Conservation (phyloP, 495 filamentous ascomycete genomes). For the Aspergillus coremiiformis region DNA sequence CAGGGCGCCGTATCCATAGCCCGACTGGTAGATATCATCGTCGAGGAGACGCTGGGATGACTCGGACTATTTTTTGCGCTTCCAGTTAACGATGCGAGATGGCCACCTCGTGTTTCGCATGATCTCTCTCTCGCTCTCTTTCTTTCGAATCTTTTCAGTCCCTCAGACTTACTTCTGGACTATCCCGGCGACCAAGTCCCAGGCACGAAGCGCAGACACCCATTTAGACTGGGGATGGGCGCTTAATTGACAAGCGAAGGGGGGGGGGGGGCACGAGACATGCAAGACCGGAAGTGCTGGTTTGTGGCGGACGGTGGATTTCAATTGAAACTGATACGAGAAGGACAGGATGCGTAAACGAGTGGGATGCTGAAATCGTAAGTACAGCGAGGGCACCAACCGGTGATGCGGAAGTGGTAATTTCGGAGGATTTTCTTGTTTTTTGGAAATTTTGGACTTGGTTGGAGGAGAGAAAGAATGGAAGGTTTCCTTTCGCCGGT, state of each 20-base stretch:
- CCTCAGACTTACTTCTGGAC: constrained; percentile 39
- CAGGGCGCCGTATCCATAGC: constrained; percentile 42
- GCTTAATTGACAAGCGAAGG: constrained; percentile 14
- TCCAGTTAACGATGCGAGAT: constrained; percentile 15
- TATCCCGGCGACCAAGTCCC: constrained; percentile 37
- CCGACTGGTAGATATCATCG: constrained; percentile 44
- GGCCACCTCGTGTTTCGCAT: not conserved
- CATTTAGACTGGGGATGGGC: constrained; percentile 29
- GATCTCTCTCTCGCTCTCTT: not conserved
- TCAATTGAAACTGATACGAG: not conserved
- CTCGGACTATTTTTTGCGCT: constrained; percentile 30
- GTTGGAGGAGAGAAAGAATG: not conserved
- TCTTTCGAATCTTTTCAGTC: not conserved
- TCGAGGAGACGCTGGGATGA: constrained; percentile 43
- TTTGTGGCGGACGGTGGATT: not conserved
- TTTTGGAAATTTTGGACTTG: not conserved
- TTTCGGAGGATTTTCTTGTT: not conserved
- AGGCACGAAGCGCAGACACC: constrained; percentile 47
- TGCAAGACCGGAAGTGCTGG: constrained; percentile 13
- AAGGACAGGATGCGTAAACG: not conserved
- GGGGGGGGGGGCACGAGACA: constrained; percentile 22
- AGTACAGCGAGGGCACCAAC: constrained; percentile 5
- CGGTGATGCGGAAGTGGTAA: constrained; percentile 6
- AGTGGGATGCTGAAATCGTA: constrained; percentile 2
- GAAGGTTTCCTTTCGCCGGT: not conserved